Evolutionary conservation across 352 stramenopile genomes (phyloP).

Genomic region (Plasmopara viticola): DNA sequence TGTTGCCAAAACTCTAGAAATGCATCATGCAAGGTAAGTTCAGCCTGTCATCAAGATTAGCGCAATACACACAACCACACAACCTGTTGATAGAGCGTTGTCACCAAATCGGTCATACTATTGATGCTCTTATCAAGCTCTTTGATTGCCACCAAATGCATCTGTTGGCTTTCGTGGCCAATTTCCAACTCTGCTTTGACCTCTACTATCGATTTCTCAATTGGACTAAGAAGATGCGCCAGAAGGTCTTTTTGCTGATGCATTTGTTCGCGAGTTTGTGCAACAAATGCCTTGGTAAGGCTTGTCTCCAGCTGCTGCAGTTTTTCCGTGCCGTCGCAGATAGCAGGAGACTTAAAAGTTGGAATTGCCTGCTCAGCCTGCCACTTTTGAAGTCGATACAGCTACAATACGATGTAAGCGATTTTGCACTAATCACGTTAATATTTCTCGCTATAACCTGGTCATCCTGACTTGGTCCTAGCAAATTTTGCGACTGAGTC

Average conservation of each 20-base stretch:
- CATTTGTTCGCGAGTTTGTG: slow-evolving; percentile 15
- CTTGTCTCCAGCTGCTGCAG: slow-evolving; percentile 13
- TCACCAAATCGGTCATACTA: slow-evolving; percentile 14
- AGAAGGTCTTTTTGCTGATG: slow-evolving; percentile 20
- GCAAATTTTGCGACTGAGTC: slow-evolving; percentile 29
- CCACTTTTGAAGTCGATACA: slow-evolving; percentile 17
- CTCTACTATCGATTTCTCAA: slow-evolving; percentile 20
- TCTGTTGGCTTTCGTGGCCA: slow-evolving; percentile 5
- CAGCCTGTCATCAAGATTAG: neutral
- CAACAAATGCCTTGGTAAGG: slow-evolving; percentile 8
- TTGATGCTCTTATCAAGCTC: slow-evolving; percentile 15
- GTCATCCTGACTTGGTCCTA: slow-evolving; percentile 25
- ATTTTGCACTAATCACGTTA: neutral
- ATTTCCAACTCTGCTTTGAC: slow-evolving; percentile 11
- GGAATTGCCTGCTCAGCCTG: slow-evolving; percentile 9
- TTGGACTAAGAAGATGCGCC: slow-evolving; percentile 9
- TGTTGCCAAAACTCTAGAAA: slow-evolving; percentile 14
- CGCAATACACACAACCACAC: neutral
- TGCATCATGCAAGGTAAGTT: slow-evolving; percentile 9
- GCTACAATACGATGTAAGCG: slow-evolving; percentile 4
- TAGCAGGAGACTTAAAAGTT: neutral
- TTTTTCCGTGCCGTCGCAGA: slow-evolving; percentile 9
- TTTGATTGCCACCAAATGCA: slow-evolving; percentile 6
- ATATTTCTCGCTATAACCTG: slow-evolving; percentile 15
- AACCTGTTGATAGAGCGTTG: slow-evolving; percentile 29